These are phyloP conservation scores for Psilocybe sp. DNA, from an alignment of 768 basidiomycete genomes.

Conservation along the genomic window DNA sequence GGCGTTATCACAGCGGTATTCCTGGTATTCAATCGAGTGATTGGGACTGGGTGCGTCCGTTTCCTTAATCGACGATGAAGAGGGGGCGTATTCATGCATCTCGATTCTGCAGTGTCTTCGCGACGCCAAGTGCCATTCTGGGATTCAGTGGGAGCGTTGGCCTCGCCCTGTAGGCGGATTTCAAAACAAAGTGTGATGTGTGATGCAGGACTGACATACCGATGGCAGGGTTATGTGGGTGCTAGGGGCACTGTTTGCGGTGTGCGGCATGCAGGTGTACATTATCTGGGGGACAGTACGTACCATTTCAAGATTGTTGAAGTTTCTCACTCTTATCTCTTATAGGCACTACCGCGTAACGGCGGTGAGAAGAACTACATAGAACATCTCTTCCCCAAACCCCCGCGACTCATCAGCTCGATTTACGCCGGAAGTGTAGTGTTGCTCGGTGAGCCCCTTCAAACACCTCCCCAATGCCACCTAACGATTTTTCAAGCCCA, in stretches of 20 bases:
- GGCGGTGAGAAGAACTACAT: constrained; percentile 73
- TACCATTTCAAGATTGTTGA: neutral
- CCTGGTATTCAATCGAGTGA: constrained; percentile 43
- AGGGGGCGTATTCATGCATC: neutral
- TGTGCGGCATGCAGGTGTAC: constrained; percentile 37
- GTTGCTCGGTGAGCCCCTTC: constrained; percentile 31
- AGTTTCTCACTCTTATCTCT: neutral
- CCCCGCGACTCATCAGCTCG: constrained; percentile 51
- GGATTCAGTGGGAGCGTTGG: constrained; percentile 37
- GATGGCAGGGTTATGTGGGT: constrained; percentile 40
- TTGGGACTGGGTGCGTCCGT: constrained; percentile 38
- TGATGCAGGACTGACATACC: neutral
- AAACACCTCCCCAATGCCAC: neutral
- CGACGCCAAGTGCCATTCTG: constrained; percentile 37
- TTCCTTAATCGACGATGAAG: neutral
- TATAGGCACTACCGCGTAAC: constrained; percentile 51
- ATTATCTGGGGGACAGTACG: constrained; percentile 38
- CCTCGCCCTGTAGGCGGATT: constrained; percentile 27
- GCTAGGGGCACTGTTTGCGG: constrained; percentile 34
- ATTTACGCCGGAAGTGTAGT: constrained; percentile 54
- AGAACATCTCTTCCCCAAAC: constrained; percentile 54
- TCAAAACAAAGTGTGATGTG: neutral
- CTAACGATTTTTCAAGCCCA: constrained; percentile 2
- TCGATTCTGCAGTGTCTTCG: constrained; percentile 32
- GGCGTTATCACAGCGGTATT: constrained; percentile 33